phyloP scores from a whole-genome alignment of 768 basidiomycete species.

The Agrocybe chaxingu region DNA sequence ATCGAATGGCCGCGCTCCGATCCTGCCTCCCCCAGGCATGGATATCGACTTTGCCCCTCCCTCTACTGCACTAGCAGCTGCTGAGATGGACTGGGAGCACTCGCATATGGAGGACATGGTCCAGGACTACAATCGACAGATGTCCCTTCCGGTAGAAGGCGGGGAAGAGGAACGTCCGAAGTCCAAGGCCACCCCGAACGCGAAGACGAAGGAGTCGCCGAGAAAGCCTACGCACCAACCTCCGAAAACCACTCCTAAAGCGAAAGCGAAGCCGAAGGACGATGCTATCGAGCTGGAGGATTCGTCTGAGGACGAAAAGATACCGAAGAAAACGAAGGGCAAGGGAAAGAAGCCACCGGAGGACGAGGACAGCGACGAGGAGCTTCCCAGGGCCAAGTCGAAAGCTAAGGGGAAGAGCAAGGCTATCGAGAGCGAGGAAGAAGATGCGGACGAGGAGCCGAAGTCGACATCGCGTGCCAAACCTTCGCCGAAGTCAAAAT shows the following conservation, averaged over 20 bases:
- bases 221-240: not conserved
- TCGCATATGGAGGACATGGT: no score
- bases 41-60: no score
- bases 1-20: not conserved
- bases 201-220: not conserved
- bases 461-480: not conserved
- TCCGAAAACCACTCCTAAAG: constrained; percentile 11
- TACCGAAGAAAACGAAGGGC: constrained; percentile 2
- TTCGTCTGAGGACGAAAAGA: not conserved
- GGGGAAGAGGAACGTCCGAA: no score
- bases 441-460: constrained; percentile 5
- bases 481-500: not conserved
- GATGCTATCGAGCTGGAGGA: constrained; percentile 5
- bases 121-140: no score
- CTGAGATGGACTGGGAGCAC: no score
- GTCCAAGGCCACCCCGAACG: constrained; percentile 1
- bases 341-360: constrained; percentile 1
- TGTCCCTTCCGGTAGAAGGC: no score
- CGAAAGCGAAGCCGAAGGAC: constrained; percentile 7
- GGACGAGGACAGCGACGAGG: constrained; percentile 1
- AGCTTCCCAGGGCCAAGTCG: not conserved
- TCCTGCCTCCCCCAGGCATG: no score
- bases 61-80: no score
- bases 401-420: not conserved
- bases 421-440: not conserved